Base-by-base conservation (phyloP, 345 rosid species). In the Moringa oleifera region DNA sequence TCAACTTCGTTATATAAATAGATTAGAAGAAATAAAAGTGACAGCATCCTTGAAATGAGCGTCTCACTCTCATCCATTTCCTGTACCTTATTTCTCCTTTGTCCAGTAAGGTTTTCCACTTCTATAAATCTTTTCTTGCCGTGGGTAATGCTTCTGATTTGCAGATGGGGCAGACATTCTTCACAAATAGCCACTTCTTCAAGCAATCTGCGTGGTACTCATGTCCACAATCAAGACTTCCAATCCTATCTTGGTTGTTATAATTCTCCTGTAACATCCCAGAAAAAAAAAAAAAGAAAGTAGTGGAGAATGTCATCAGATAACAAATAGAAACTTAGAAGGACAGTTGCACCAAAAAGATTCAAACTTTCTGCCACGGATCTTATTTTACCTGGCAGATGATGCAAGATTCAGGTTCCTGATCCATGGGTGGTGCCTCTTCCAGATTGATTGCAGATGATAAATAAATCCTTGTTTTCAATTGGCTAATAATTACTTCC, bases 131-230 rank as follows among this genome's bases (percentile, higher is more conserved):
- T 55, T 64, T 62, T 63, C 61, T 65, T 22, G 52, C 69, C 19
- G 37, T 21, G 62, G 73, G 79, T 76, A 86, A 64, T 59, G 90
- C 98, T 79, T 91, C 87, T 2, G 85, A 77, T 77, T 91, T 91
- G 83, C 98, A 91, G 75, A 89, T 75, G 20, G 98, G 96, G 74
- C 96, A 91, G 23, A 82, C 77, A 55, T 85, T 91, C 85, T 91
- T 91, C 65, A 89, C 74, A 7, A 77, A 70, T 66, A 91, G 83
- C 98, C 98, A 91, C 71, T 83, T 89, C 83, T 73, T 83, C 81
- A 91, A 79, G 81, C 98, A 91, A 65, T 70, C 79, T 51, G 81
- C 83, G 53, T 91, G 98, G 77, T 89, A 89, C 49, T 82, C 86
- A 0, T 91, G 98, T 31, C 78, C 90, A 53, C 98, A 91, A 70